These are phyloP conservation scores for Dichomitus squalens DNA, from an alignment of 1,284 basidiomycete species.

Conservation along the genomic window DNA sequence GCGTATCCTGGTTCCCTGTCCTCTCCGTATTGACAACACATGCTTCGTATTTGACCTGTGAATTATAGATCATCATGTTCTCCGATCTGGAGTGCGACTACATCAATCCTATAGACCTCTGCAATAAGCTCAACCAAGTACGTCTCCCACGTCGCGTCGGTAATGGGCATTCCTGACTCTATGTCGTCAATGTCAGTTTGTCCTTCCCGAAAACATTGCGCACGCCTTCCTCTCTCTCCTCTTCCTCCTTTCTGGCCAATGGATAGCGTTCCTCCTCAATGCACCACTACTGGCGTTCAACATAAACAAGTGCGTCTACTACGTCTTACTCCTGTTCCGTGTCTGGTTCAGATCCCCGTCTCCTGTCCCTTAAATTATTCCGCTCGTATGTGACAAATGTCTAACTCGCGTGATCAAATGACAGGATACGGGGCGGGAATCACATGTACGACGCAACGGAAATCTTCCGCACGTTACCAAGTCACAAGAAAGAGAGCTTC, in stretches of 20 bases:
- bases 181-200: conserved; percentile 66
- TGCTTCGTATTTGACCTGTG: neutral
- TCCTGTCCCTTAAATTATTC: neutral
- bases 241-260: conserved; percentile 95
- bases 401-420: neutral
- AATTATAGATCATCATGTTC: conserved; percentile 97
- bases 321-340: neutral
- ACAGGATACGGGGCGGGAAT: conserved; percentile 88
- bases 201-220: conserved; percentile 94
- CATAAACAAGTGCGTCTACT: conserved; percentile 82
- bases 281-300: conserved; percentile 90
- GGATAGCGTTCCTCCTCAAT: conserved; percentile 93
- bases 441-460: conserved; percentile 99
- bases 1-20: conserved; percentile 39
- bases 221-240: conserved; percentile 89
- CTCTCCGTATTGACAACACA: neutral
- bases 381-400: neutral
- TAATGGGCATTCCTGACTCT: neutral
- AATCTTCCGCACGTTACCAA: conserved; percentile 94
- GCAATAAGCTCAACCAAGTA: conserved; percentile 99
- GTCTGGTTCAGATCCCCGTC: neutral
- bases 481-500: conserved; percentile 97
- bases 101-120: conserved; percentile 99
- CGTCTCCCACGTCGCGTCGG: conserved; percentile 14
- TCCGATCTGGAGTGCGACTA: conserved; percentile 98